Percentiles rank a stretch among this genome's conserved stretches.
These are phyloP conservation scores for Pythium monospermum DNA, from an alignment of 352 stramenopile genomes.

Conservation along the genomic window DNA sequence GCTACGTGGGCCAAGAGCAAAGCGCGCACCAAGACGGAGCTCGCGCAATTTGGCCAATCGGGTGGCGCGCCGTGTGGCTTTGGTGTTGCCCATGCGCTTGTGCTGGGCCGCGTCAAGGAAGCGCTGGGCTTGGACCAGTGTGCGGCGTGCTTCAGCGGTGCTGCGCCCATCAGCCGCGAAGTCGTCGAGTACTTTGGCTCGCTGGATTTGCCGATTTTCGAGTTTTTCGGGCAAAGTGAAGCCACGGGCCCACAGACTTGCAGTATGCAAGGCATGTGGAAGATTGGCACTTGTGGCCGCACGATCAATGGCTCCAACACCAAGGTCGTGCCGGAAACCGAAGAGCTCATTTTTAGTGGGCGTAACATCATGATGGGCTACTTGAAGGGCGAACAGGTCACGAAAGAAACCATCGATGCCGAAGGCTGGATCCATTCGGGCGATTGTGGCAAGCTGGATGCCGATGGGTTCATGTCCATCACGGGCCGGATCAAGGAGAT, in stretches of 20 bases:
- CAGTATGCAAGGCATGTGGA: conserved; percentile 81
- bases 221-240: conserved; percentile 94
- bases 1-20: conserved; percentile 88
- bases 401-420: conserved; percentile 87
- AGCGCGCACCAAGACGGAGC: conserved; percentile 63
- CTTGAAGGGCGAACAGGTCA: conserved; percentile 73
- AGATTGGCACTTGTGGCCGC: conserved; percentile 79
- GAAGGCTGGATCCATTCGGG: conserved; percentile 93
- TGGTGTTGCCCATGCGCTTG: conserved; percentile 80
- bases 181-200: conserved; percentile 94
- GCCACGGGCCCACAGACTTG: conserved; percentile 78
- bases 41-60: conserved; percentile 83
- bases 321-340: conserved; percentile 46
- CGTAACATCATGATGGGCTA: conserved; percentile 90
- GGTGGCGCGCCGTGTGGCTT: conserved; percentile 87
- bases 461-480: conserved; percentile 92
- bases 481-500: conserved; percentile 96
- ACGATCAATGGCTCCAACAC: conserved; percentile 71
- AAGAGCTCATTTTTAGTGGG: conserved; percentile 77
- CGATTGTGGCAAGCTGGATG: conserved; percentile 89
- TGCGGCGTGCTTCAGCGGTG: conserved; percentile 63
- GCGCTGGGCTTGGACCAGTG: conserved; percentile 90
- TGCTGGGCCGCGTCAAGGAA: conserved; percentile 85
- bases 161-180: conserved; percentile 91
- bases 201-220: conserved; percentile 92